These are phyloP conservation scores for Puccinia polysora DNA, from an alignment of 1,284 basidiomycete species.

Conservation along the genomic window DNA sequence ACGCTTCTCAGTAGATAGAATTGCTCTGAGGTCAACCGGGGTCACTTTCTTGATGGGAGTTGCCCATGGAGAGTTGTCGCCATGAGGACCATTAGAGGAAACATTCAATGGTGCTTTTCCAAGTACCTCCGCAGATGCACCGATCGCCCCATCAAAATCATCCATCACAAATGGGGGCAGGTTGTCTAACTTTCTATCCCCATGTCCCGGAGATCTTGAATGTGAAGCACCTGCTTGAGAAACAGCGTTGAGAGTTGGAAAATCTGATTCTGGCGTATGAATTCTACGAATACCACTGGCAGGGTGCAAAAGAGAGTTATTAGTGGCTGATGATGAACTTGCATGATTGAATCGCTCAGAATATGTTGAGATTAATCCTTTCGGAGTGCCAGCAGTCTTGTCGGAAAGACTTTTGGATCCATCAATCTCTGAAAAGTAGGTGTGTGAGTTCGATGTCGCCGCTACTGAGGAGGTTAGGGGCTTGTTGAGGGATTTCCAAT, in stretches of 20 bases:
- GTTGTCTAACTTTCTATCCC: neutral
- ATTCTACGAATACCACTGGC: neutral
- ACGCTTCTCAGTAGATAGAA: conserved; percentile 4
- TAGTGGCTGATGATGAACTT: no score
- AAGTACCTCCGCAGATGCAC: neutral
- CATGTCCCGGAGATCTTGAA: neutral
- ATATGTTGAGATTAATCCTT: no score
- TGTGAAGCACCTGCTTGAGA: neutral
- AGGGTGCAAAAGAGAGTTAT: no score
- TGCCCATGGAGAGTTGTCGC: conserved; percentile 15
- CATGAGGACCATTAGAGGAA: neutral
- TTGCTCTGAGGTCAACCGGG: conserved; percentile 19
- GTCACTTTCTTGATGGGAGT: conserved; percentile 9
- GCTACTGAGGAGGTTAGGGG: neutral
- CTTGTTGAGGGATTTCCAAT: conserved; percentile 30
- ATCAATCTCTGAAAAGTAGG: neutral
- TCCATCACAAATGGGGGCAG: conserved; percentile 34
- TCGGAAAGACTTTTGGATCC: neutral
- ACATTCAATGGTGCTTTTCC: neutral
- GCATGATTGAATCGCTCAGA: no score
- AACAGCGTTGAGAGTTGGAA: neutral
- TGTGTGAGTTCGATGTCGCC: conserved; percentile 1
- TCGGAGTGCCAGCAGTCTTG: no score
- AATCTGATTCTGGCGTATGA: neutral
- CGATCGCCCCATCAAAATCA: conserved; percentile 8